Conservation (phyloP, 768 basidiomycete genomes). For the Trametes punicea region DNA sequence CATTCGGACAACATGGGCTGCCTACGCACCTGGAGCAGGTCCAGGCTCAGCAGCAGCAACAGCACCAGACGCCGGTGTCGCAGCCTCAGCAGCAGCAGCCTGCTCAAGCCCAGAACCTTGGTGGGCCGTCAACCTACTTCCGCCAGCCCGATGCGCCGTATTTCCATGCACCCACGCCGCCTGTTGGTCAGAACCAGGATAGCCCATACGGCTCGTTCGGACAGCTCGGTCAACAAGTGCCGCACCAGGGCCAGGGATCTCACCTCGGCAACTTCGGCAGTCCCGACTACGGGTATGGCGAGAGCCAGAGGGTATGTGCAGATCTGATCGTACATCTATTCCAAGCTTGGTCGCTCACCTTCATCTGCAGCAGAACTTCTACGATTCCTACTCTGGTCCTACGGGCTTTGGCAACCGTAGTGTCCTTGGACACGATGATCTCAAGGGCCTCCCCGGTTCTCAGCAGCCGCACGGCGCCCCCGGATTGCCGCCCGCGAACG, state of each 20-base stretch:
- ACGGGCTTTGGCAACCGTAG: slow-evolving; percentile 62
- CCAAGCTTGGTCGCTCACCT: slow-evolving; percentile 21
- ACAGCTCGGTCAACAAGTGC: slow-evolving; percentile 56
- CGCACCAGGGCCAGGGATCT: slow-evolving; percentile 53
- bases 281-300: slow-evolving; percentile 67
- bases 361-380: slow-evolving; percentile 54
- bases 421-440: slow-evolving; percentile 69
- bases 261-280: slow-evolving; percentile 54
- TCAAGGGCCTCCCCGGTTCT: slow-evolving; percentile 61
- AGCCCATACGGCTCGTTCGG: slow-evolving; percentile 65
- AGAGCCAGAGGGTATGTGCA: slow-evolving; percentile 61
- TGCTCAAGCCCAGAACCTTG: slow-evolving; percentile 33
- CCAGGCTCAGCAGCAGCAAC: slow-evolving; percentile 36
- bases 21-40: slow-evolving; percentile 63
- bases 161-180: slow-evolving; percentile 78
- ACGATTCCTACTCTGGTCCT: slow-evolving; percentile 70
- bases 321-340: neutral
- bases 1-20: slow-evolving; percentile 65
- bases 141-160: slow-evolving; percentile 68
- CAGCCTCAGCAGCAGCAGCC: slow-evolving; percentile 28
- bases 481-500: slow-evolving; percentile 48
- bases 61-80: slow-evolving; percentile 34
- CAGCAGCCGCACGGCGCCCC: slow-evolving; percentile 40
- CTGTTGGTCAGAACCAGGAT: slow-evolving; percentile 59
- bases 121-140: slow-evolving; percentile 60